phyloP scores from a whole-genome alignment of 768 basidiomycete species.

The Scleroderma citrinum region DNA sequence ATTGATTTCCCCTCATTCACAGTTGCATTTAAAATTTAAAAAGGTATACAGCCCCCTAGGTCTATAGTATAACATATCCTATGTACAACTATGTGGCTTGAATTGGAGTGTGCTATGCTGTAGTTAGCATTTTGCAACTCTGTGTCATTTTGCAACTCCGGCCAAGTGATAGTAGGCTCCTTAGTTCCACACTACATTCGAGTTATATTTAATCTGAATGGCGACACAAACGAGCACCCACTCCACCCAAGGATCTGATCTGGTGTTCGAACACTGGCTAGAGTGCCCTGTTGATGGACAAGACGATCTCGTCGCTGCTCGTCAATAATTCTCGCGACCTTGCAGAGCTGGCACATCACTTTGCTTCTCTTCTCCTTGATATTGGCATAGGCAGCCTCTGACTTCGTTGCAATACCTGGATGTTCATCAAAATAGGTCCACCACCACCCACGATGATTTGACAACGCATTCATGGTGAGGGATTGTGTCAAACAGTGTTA shows the following conservation, averaged over 20 bases:
- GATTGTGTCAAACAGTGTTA: not conserved
- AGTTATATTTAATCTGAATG: too few relatives aligned
- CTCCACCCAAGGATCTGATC: not conserved
- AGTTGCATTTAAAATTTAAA: too few relatives aligned
- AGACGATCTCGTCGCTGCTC: not conserved
- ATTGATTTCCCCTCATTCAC: too few relatives aligned
- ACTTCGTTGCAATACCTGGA: not conserved
- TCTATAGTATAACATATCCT: too few relatives aligned
- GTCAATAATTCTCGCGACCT: not conserved
- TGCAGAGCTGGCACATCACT: not conserved
- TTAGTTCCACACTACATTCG: conserved; percentile 1
- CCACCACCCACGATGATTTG: conserved; percentile 9
- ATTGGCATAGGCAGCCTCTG: not conserved
- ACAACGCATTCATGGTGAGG: not conserved
- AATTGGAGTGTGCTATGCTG: too few relatives aligned
- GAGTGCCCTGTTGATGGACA: not conserved
- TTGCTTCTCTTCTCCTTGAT: not conserved
- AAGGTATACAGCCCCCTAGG: too few relatives aligned
- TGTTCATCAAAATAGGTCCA: not conserved
- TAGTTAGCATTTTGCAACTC: too few relatives aligned
- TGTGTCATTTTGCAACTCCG: too few relatives aligned
- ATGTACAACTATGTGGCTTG: too few relatives aligned
- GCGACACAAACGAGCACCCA: not conserved
- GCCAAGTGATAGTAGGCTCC: too few relatives aligned
- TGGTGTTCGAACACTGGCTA: not conserved